Evolutionary conservation across 1,284 basidiomycete genomes (phyloP), one percentile per base, ranked within the genome.

Genomic region (Laetiporus sulphureus): DNA sequence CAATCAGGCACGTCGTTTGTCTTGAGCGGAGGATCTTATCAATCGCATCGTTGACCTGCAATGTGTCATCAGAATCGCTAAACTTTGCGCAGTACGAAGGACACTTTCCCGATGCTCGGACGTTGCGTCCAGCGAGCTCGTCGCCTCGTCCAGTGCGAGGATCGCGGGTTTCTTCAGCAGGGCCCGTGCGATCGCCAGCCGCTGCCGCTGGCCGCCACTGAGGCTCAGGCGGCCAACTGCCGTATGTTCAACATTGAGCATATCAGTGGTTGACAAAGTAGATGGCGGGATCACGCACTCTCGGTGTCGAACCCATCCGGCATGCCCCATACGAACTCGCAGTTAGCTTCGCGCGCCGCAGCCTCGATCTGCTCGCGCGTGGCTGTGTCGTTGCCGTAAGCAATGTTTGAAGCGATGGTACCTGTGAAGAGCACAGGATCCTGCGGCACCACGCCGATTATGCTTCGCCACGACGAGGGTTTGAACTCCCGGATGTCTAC

Each of bases 311-410:
- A 84, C 0, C 84, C 91, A 42, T 90, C 72, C 10, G 94, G 92
- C 70, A 99, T 79, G 2, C 83, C 80, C 78, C 89, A 88, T 32
- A 99, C 84, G 58, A 97, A 99, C 54, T 95, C 91, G 62, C 95
- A 98, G 56, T 98, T 96, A 3, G 95, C 94, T 48, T 88, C 76
- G 10, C 83, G 70, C 0, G 94, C 94, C 0, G 93, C 95, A 18
- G 80, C 70, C 61, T 94, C 89, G 27, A 99, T 89, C 44, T 96
- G 77, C 47, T 82, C 79, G 21, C 85, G 73, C 0, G 89, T 88
- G 0, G 81, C 89, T 13, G 72, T 61, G 3, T 75, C 69, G 27
- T 82, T 74, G 2, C 95, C 94, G 58, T 91, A 98, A 0, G 91
- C 88, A 48, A 98, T 96, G 57, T 97, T 97, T 3, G 89, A 85